phyloP scores from a whole-genome alignment of 208 protist species.

The Crithidia expoeki region DNA sequence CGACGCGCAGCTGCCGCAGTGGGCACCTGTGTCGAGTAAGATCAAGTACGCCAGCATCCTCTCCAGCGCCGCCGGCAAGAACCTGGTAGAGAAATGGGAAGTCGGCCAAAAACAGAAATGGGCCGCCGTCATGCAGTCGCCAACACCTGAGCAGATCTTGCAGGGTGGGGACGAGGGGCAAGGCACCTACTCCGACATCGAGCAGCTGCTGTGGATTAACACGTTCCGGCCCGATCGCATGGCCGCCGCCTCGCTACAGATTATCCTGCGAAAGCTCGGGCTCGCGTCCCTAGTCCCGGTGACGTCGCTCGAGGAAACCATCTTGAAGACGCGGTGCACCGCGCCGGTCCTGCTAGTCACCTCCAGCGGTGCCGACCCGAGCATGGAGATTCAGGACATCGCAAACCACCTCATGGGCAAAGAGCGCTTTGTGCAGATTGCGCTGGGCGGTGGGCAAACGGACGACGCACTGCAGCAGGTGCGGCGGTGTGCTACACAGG shows the following conservation, averaged over 20 bases:
- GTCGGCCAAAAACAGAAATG: conserved; percentile 60
- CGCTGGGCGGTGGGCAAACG: conserved; percentile 95
- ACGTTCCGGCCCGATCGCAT: conserved; percentile 97
- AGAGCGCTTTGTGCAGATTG: conserved; percentile 91
- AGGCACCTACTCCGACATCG: conserved; percentile 71
- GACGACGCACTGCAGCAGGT: conserved; percentile 89
- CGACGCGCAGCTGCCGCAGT: conserved; percentile 47
- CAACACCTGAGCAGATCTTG: conserved; percentile 64
- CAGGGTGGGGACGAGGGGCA: background rate
- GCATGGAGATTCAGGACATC: conserved; percentile 93
- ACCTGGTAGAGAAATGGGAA: conserved; percentile 62
- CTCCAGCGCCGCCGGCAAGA: conserved; percentile 41
- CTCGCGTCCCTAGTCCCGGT: conserved; percentile 75
- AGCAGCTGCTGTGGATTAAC: conserved; percentile 95
- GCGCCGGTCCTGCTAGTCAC: conserved; percentile 94
- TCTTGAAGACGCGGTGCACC: conserved; percentile 35
- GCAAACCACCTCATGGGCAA: conserved; percentile 70
- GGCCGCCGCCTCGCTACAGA: conserved; percentile 69
- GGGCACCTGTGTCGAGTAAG: conserved; percentile 63
- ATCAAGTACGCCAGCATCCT: conserved; percentile 55
- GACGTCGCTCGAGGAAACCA: conserved; percentile 73
- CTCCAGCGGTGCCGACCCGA: conserved; percentile 94
- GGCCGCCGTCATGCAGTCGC: conserved; percentile 70
- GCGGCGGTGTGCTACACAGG: conserved; percentile 79
- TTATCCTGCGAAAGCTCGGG: conserved; percentile 67